A percentile compares a stretch with the other conserved stretches of the same genome.
Evolutionary conservation across 163 green algal genomes (phyloP).

Genomic region (Volvox carteri): DNA sequence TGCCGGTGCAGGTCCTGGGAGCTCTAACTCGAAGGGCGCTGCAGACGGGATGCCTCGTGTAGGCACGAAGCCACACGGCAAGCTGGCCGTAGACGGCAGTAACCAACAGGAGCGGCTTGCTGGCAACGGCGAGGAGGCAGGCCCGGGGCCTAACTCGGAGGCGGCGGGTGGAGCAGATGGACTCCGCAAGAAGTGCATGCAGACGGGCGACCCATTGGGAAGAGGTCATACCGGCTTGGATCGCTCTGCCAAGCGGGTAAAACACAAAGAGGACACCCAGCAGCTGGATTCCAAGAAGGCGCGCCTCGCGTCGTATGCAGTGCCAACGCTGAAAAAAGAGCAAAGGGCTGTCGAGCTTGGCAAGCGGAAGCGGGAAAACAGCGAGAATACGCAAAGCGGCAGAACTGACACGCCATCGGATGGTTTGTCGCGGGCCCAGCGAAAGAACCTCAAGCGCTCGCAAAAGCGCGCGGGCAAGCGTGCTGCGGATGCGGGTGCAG

Average conservation of each 20-base stretch:
- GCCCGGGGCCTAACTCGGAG: constrained; percentile 2
- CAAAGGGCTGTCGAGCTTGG: neutral
- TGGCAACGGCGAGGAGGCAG: neutral
- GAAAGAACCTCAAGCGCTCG: constrained; percentile 73
- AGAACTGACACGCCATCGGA: constrained; percentile 21
- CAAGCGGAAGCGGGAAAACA: constrained; percentile 37
- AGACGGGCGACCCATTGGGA: too few species aligned
- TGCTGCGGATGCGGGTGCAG: neutral
- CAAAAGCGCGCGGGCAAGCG: constrained; percentile 59
- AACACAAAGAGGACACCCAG: neutral
- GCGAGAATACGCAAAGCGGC: constrained; percentile 1
- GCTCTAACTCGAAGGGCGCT: neutral
- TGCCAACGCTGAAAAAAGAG: constrained; percentile 66
- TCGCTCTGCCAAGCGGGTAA: neutral
- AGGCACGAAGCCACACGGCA: too few species aligned
- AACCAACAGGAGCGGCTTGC: neutral
- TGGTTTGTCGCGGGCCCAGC: constrained; percentile 70
- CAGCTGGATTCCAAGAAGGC: constrained; percentile 45
- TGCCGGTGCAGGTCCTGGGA: neutral
- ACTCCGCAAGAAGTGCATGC: constrained; percentile 18
- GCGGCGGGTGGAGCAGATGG: neutral
- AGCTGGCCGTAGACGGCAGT: too few species aligned
- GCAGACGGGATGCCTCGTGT: too few species aligned
- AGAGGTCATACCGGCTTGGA: neutral
- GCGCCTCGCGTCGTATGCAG: constrained; percentile 72